Conservation (phyloP, 768 basidiomycete genomes). For the Serendipita sp. region DNA sequence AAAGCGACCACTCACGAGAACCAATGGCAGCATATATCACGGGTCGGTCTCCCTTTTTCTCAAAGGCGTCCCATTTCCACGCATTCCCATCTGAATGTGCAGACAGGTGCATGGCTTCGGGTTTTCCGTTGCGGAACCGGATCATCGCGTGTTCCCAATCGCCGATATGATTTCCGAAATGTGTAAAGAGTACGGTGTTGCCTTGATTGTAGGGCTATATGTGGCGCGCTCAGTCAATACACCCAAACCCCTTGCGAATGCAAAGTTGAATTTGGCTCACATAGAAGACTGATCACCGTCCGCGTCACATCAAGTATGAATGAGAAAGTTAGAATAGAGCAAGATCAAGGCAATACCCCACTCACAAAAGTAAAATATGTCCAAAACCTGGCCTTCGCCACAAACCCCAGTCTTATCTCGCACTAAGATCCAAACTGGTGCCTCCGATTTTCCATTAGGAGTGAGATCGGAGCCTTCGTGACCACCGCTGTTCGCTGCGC, state of each 20-base stretch:
- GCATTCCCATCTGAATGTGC: slow-evolving; percentile 20
- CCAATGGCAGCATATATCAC: slow-evolving; percentile 11
- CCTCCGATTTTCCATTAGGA: slow-evolving; percentile 14
- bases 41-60: slow-evolving; percentile 14
- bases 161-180: slow-evolving; percentile 18
- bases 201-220: slow-evolving; percentile 21
- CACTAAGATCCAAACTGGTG: slow-evolving; percentile 15
- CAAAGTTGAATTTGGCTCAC: background rate
- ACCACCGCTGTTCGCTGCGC: background rate
- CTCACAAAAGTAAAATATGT: slow-evolving; percentile 21
- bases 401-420: slow-evolving; percentile 21
- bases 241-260: background rate
- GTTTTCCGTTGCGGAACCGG: slow-evolving; percentile 20
- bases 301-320: no score
- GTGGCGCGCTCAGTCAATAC: slow-evolving; percentile 5
- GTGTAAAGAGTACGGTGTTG: slow-evolving; percentile 14
- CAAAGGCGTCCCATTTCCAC: slow-evolving; percentile 16
- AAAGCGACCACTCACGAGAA: slow-evolving; percentile 7
- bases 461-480: background rate
- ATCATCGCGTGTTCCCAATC: slow-evolving; percentile 25
- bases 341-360: background rate
- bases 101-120: slow-evolving; percentile 19
- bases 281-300: background rate
- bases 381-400: slow-evolving; percentile 19
- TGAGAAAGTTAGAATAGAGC: background rate